Conservation (phyloP, 495 filamentous ascomycete genomes). For the Penicillium steckii region DNA sequence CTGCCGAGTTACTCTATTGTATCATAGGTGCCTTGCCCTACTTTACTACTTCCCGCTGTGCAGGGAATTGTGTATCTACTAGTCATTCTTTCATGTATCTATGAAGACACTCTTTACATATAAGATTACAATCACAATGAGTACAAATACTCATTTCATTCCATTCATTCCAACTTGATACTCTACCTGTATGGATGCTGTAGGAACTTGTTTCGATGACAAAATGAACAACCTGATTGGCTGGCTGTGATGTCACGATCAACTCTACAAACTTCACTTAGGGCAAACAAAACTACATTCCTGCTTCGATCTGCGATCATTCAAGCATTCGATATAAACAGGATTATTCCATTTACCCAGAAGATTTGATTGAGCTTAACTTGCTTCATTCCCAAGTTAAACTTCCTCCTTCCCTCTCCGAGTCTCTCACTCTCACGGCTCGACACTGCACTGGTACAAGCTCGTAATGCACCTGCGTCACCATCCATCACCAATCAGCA, state of each 20-base stretch:
- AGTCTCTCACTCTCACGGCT: no score
- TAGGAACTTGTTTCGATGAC: constrained; percentile 10
- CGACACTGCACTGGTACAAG: no score
- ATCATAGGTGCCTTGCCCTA: constrained; percentile 29
- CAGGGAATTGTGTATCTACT: neutral
- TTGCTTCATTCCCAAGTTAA: no score
- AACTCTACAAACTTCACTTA: constrained; percentile 9
- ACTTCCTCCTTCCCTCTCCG: neutral
- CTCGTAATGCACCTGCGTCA: neutral
- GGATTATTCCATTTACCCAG: no score
- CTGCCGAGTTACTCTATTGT: neutral
- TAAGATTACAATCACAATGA: no score
- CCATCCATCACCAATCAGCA: neutral
- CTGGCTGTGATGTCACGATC: constrained; percentile 16
- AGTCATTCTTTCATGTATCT: neutral
- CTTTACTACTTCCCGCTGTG: neutral
- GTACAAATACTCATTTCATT: neutral
- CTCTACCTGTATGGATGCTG: neutral
- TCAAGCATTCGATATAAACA: no score
- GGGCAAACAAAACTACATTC: neutral
- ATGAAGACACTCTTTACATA: neutral
- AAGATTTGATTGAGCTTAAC: no score
- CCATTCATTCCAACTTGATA: neutral
- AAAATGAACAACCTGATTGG: constrained; percentile 9
- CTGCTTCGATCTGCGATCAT: no score